Evolutionary conservation across 1,139 yeast genomes (phyloP), one percentile per base, ranked within the genome.

Genomic region (Arxiozyma heterogenica): DNA sequence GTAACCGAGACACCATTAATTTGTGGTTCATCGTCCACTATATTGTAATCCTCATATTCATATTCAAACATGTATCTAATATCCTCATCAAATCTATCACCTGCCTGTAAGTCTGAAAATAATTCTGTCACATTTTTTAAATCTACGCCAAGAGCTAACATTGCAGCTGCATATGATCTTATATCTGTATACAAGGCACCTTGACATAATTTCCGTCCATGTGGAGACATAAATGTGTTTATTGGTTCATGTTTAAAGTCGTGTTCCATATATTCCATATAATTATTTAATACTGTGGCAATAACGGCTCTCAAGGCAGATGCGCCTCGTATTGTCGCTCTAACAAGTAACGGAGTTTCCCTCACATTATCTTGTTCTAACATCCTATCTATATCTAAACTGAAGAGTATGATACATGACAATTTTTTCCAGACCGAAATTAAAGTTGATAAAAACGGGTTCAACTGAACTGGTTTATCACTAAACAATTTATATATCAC

Each of bases 1-100:
- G n/a, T 34, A 34, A 2, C 2, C 15, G n/a, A 34, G n/a, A 15
- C n/a, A 12, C 6, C 39, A 34, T 34, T 34, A 3, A 34, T 34
- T n/a, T 2, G 39, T 15, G 39, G 34, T 41, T 64, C 44, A 47
- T 53, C 41, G 12, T 48, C 52, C 8, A 42, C 23, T 41, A 59
- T 65, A 46, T 66, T 61, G 51, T 63, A 66, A 51, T 73, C 73
- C 39, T 71, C 74, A 53, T 64, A 75, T 59, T 83, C 88, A 61
- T 76, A 75, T 53, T 83, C 89, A 66, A 84, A 84, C 70, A 86
- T 82, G 63, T 85, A 86, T 54, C 78, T 73, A 22, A 85, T 78
- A 66, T 86, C 93, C 59, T 84, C 90, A 64, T 86, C 94, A 59
- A 80, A 83, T 53, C 81, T 71, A 65, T 86, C 93, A 54, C 81